Evolutionary conservation across 169 alveolate genomes (phyloP).

Genomic region (Neospora caninum): DNA sequence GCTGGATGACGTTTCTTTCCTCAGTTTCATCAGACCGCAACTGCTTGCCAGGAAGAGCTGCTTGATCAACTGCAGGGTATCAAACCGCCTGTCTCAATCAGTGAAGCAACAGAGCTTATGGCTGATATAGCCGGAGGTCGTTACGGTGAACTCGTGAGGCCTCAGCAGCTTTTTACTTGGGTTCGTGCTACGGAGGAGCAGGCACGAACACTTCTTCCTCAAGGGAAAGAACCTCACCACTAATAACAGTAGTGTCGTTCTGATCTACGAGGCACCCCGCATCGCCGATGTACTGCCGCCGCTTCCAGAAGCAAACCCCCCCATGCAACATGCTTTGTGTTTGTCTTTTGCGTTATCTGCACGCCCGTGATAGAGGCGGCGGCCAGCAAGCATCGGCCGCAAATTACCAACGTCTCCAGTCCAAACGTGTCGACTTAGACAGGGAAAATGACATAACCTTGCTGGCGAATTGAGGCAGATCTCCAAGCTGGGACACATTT

Average conservation of each 20-base stretch:
- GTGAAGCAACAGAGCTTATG: conserved; percentile 53
- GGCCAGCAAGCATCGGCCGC: no score
- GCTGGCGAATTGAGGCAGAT: no score
- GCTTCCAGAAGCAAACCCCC: neutral
- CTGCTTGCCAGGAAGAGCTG: conserved; percentile 47
- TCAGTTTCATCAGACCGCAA: neutral
- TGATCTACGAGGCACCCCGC: neutral
- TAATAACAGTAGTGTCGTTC: neutral
- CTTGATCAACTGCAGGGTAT: conserved; percentile 38
- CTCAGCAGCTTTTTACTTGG: conserved; percentile 48
- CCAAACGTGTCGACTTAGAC: no score
- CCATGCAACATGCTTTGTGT: neutral
- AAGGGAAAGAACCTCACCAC: conserved; percentile 37
- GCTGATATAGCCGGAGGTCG: conserved; percentile 60
- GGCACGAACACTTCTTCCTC: conserved; percentile 42
- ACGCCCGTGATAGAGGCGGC: no score
- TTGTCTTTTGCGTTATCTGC: no score
- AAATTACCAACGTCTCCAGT: no score
- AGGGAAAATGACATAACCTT: no score
- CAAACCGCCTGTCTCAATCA: conserved; percentile 50
- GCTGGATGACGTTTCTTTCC: neutral
- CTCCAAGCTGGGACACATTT: no score
- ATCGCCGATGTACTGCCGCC: neutral
- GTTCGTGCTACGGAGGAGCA: conserved; percentile 50
- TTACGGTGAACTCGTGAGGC: conserved; percentile 52